Evolutionary conservation across 352 stramenopile species (phyloP), one percentile per base, ranked within the genome.

Genomic region (Pythium dissimile): DNA sequence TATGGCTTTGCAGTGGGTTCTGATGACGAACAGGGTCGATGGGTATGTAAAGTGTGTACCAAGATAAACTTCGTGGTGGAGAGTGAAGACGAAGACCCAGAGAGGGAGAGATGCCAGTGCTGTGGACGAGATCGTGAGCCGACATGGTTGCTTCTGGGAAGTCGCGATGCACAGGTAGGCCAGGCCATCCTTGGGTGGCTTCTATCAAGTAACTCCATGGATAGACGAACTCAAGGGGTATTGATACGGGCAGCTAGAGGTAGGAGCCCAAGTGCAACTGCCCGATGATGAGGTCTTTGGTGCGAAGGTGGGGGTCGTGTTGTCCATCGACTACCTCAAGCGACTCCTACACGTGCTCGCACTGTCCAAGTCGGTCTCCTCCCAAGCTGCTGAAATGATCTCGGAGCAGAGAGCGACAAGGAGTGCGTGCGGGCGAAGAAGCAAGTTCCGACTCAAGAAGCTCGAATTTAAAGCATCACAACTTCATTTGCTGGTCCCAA

Each of bases 401-500:
- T 15, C 35, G 15, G 32, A 18, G 1, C 16, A 34, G 3, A 13
- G 35, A 42, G 23, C 24, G 5, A 18, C 32, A 2, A 48, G 23
- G 11, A 57, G 43, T 31, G 27, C 44, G 24, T 56, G 41, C 13
- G 51, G 47, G 16, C 51, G 44, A 20, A 18, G 38, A 16, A 52
- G 51, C 11, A 53, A 51, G 24, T 39, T 52, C 20, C 27, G 45
- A 45, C 60, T 66, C 20, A 50, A 66, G 11, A 52, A 30, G 3
- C 9, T 71, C n/a, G 57, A 70, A n/a, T 9, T 80, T 15, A 52
- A 64, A 9, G 44, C 28, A 8, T 18, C 42, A 6, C 51, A 85
- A 38, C 21, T 84, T 11, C 68, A 72, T 30, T 39, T 66, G 18
- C 61, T 86, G 28, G 38, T 56, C 10, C 55, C 61, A n/a, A 26